Percentiles rank a stretch among this genome's conserved stretches.
Evolutionary conservation across 1,284 basidiomycete species (phyloP).

Genomic region (Blastosporella zonata): DNA sequence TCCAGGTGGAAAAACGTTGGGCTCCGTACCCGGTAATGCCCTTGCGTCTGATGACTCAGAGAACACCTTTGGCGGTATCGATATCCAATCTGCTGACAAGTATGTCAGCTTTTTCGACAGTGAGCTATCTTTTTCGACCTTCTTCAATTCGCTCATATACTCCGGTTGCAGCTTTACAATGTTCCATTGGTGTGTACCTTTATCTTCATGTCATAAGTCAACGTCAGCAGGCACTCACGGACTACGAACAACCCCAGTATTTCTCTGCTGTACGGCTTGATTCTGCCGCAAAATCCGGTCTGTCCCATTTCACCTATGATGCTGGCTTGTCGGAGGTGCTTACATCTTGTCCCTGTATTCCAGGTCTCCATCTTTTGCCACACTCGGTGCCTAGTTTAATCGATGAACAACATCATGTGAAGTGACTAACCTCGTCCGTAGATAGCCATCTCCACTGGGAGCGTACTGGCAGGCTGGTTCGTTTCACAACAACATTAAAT

Average conservation of each 20-base stretch:
- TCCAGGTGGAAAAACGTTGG: slow-evolving; percentile 71
- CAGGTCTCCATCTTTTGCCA: slow-evolving; percentile 79
- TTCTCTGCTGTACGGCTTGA: slow-evolving; percentile 83
- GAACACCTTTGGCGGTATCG: slow-evolving; percentile 79
- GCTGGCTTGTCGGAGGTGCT: slow-evolving; percentile 17
- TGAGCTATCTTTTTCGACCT: slow-evolving; percentile 36
- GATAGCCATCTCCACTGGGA: slow-evolving; percentile 76
- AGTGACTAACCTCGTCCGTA: slow-evolving; percentile 30
- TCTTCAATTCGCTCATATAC: slow-evolving; percentile 3
- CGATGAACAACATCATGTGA: slow-evolving; percentile 11
- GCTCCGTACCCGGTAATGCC: slow-evolving; percentile 86
- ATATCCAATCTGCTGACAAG: slow-evolving; percentile 77
- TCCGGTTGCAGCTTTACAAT: slow-evolving; percentile 68
- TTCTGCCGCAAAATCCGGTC: slow-evolving; percentile 71
- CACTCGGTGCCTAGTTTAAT: slow-evolving; percentile 64
- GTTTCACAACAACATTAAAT: slow-evolving; percentile 23
- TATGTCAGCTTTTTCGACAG: slow-evolving; percentile 77
- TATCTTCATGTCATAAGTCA: background rate
- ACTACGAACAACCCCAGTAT: slow-evolving; percentile 51
- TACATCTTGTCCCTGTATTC: slow-evolving; percentile 14
- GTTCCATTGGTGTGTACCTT: slow-evolving; percentile 62
- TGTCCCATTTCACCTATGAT: slow-evolving; percentile 24
- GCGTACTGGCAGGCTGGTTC: slow-evolving; percentile 81
- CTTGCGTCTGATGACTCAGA: slow-evolving; percentile 66
- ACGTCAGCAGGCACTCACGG: slow-evolving; percentile 5